Conservation (phyloP, 352 stramenopile genomes). For the Phytophthora sojae region DNA sequence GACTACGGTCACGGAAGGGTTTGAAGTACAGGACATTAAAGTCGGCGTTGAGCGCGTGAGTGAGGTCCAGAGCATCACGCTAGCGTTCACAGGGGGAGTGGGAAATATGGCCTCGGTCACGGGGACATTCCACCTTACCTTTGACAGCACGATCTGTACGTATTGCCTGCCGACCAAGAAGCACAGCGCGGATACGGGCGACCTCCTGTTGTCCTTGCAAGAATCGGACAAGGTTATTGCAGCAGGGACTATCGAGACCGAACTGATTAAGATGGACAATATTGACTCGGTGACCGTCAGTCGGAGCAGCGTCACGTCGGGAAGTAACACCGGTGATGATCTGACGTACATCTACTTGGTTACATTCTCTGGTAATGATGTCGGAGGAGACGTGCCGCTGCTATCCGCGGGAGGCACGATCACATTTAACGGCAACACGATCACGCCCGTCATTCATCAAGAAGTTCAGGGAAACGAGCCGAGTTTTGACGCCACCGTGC, state of each 20-base stretch:
- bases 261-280: constrained; percentile 58
- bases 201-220: constrained; percentile 42
- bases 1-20: constrained; percentile 69
- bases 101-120: constrained; percentile 53
- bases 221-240: constrained; percentile 17
- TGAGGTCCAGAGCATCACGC: constrained; percentile 89
- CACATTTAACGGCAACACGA: constrained; percentile 33
- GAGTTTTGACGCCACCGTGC: constrained; percentile 23
- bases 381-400: constrained; percentile 89
- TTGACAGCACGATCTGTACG: constrained; percentile 71
- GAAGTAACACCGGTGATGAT: constrained; percentile 42
- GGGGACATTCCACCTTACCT: constrained; percentile 57
- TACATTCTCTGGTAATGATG: constrained; percentile 85
- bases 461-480: constrained; percentile 70
- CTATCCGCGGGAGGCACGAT: constrained; percentile 58
- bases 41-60: constrained; percentile 70
- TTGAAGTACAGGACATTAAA: constrained; percentile 91
- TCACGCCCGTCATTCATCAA: constrained; percentile 22
- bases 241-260: constrained; percentile 22
- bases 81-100: constrained; percentile 78
- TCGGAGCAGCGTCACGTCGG: constrained; percentile 19
- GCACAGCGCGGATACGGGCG: constrained; percentile 40
- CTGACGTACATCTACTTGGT: constrained; percentile 87
- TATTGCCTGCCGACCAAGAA: constrained; percentile 77
- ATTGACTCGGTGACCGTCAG: constrained; percentile 64